phyloP scores from a whole-genome alignment of 2,329 filamentous ascomycete species.

The Fusarium ramigenum region DNA sequence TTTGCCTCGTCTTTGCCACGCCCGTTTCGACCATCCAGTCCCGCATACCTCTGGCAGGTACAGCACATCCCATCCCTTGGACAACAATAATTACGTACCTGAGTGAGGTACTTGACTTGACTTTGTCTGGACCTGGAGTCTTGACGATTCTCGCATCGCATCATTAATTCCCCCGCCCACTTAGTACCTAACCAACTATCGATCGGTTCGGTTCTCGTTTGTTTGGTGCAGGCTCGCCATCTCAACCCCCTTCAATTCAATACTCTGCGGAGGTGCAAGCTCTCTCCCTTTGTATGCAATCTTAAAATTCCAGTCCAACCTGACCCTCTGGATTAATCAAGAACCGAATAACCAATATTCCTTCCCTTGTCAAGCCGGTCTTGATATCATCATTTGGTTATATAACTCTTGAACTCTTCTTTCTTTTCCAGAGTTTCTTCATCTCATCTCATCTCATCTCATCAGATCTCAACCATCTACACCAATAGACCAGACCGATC shows the following conservation, averaged over 20 bases:
- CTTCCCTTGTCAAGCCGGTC: conserved; percentile 41
- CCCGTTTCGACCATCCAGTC: conserved; percentile 26
- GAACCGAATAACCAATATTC: conserved; percentile 30
- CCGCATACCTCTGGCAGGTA: conserved; percentile 41
- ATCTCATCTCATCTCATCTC: not conserved
- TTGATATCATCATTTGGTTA: conserved; percentile 32
- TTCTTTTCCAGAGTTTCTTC: conserved; percentile 1
- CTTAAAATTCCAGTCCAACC: conserved; percentile 34
- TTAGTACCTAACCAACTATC: not conserved
- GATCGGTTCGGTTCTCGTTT: conserved; percentile 6
- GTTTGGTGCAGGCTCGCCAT: conserved; percentile 33
- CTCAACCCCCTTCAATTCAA: conserved; percentile 21
- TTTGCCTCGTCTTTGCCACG: conserved; percentile 5
- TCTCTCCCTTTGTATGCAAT: conserved; percentile 41
- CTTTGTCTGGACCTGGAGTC: not conserved
- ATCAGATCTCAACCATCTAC: conserved; percentile 6
- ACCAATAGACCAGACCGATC: not conserved
- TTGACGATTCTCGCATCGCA: conserved; percentile 27
- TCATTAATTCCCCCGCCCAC: conserved; percentile 9
- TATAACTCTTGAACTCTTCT: conserved; percentile 25
- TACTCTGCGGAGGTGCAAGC: conserved; percentile 35
- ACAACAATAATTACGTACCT: conserved; percentile 23
- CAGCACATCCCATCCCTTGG: conserved; percentile 25
- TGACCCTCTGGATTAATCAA: conserved; percentile 27
- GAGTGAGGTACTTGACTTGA: not conserved